These are phyloP conservation scores for Rhododendron mucronatum DNA, from an alignment of 148 eudicot genomes.

Conservation along the genomic window DNA sequence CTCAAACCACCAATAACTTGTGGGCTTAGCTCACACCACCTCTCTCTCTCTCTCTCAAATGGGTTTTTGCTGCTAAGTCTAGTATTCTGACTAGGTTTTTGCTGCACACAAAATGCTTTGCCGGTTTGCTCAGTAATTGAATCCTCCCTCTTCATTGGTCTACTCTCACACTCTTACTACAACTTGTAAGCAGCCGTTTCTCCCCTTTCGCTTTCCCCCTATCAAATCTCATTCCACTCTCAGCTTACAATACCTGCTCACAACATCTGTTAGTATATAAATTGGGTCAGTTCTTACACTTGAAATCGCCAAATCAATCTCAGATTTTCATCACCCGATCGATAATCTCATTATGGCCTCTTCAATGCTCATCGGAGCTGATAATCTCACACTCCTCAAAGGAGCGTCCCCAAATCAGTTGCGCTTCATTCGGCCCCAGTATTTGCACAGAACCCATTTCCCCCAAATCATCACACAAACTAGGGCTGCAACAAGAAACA, in stretches of 20 bases:
- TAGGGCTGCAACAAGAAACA: conserved; percentile 12
- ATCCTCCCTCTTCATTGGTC: neutral
- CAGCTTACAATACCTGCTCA: neutral
- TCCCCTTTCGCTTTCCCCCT: no score
- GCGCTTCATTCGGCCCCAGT: conserved; percentile 30
- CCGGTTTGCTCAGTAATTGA: neutral
- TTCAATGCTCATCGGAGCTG: conserved; percentile 58
- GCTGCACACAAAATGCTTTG: no score
- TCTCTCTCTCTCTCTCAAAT: neutral
- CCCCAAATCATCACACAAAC: conserved; percentile 24
- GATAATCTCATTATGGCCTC: conserved; percentile 51
- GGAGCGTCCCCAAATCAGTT: conserved; percentile 27
- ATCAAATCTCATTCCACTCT: no score
- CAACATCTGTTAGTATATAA: no score
- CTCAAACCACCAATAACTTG: neutral
- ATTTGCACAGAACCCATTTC: conserved; percentile 24
- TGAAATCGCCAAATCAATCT: neutral
- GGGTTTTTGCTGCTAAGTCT: no score
- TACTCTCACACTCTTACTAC: neutral
- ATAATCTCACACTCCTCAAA: conserved; percentile 20
- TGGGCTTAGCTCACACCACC: neutral
- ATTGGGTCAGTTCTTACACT: neutral
- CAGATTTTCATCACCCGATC: neutral
- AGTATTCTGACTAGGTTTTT: no score
- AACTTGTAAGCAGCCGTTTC: neutral